Conservation (phyloP, 2,329 filamentous ascomycete species). For the Grosmannia serpens region DNA sequence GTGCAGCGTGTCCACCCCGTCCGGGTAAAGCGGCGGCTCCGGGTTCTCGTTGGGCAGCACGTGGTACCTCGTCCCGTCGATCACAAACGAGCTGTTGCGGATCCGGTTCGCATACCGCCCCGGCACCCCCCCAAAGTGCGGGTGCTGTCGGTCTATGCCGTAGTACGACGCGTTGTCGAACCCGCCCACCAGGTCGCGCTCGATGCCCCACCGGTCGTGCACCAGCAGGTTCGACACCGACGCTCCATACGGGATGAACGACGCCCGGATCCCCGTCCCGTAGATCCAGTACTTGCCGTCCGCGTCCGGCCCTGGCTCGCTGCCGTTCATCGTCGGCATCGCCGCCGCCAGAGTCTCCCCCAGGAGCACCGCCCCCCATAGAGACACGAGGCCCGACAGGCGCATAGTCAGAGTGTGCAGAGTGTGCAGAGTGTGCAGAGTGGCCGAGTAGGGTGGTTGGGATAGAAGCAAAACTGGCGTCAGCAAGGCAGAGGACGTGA, state of each 20-base stretch:
- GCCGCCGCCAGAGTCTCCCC: background rate
- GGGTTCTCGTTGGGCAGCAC: constrained; percentile 53
- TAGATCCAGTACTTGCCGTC: constrained; percentile 63
- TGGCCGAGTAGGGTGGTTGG: background rate
- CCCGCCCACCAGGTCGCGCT: constrained; percentile 60
- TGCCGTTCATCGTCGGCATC: background rate
- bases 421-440: background rate
- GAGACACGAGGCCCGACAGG: background rate
- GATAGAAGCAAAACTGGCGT: background rate
- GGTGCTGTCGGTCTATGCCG: constrained; percentile 49
- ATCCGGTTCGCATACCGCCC: constrained; percentile 75
- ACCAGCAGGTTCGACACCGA: constrained; percentile 61
- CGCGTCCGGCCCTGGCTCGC: constrained; percentile 32
- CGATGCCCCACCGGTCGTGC: constrained; percentile 54
- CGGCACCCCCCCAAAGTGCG: constrained; percentile 61
- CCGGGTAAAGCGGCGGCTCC: constrained; percentile 31
- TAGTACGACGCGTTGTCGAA: constrained; percentile 70
- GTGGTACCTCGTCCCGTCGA: constrained; percentile 51
- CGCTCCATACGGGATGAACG: constrained; percentile 65
- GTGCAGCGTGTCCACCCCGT: constrained; percentile 54
- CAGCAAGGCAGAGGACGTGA: too few relatives aligned
- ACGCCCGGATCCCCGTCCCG: constrained; percentile 52
- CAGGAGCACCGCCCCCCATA: background rate
- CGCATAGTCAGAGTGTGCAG: background rate
- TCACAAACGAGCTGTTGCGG: constrained; percentile 60